Percentiles rank a stretch among this genome's conserved stretches.
Evolutionary conservation across 1,284 basidiomycete genomes (phyloP).

Genomic region (Golubevia pallescens): DNA sequence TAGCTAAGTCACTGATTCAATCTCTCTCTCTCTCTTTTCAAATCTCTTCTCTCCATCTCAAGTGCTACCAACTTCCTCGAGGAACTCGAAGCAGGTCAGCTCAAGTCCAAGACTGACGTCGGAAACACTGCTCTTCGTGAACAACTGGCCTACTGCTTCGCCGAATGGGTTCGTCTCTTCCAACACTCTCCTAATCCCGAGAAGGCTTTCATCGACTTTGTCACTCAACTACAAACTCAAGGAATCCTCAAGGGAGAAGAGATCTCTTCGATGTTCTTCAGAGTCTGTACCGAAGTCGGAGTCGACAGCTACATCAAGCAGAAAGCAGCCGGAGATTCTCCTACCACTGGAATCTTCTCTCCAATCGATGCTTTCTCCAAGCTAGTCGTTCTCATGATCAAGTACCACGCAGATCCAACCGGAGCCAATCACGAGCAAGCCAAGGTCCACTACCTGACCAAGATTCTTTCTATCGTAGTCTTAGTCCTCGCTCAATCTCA

Average conservation of each 20-base stretch:
- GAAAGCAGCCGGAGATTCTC: slow-evolving; percentile 77
- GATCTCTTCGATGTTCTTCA: slow-evolving; percentile 95
- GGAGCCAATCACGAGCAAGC: slow-evolving; percentile 88
- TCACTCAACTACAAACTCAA: slow-evolving; percentile 92
- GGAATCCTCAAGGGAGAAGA: slow-evolving; percentile 96
- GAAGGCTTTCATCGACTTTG: slow-evolving; percentile 95
- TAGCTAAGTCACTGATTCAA: not conserved
- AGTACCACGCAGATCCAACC: slow-evolving; percentile 91
- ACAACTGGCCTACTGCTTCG: slow-evolving; percentile 70
- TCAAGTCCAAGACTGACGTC: slow-evolving; percentile 59
- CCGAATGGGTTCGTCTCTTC: slow-evolving; percentile 92
- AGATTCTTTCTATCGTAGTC: slow-evolving; percentile 96
- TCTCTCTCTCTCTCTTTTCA: slow-evolving; percentile 5
- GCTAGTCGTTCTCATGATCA: slow-evolving; percentile 96
- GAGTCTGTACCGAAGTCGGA: slow-evolving; percentile 93
- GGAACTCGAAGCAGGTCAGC: slow-evolving; percentile 69
- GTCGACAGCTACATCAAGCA: slow-evolving; percentile 90
- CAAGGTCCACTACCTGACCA: slow-evolving; percentile 95
- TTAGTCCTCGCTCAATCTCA: slow-evolving; percentile 93
- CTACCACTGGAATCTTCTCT: slow-evolving; percentile 77
- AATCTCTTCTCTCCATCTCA: slow-evolving; percentile 11
- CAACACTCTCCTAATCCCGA: slow-evolving; percentile 87
- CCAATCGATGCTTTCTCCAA: slow-evolving; percentile 94
- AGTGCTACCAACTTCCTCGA: slow-evolving; percentile 73
- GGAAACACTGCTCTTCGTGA: slow-evolving; percentile 66